These are phyloP conservation scores for Cladophialophora yegresii DNA, from an alignment of 2,329 filamentous ascomycete species.

Conservation along the genomic window DNA sequence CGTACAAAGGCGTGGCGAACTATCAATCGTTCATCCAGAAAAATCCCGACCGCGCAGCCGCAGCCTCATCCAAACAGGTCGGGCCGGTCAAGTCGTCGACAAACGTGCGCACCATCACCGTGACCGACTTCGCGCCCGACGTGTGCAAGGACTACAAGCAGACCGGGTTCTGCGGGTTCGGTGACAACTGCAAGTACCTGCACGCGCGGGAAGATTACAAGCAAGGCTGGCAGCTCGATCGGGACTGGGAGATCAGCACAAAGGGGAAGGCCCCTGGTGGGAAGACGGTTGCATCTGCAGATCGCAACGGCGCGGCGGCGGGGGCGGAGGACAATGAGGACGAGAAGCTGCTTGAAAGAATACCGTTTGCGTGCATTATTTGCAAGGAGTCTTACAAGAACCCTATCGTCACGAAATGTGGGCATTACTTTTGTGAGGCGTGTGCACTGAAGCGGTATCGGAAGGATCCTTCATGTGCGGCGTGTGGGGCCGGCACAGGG, in stretches of 20 bases:
- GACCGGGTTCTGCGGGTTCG: conserved; percentile 66
- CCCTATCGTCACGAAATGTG: conserved; percentile 84
- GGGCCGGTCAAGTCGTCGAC: conserved; percentile 83
- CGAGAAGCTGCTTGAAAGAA: conserved; percentile 67
- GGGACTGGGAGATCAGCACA: conserved; percentile 84
- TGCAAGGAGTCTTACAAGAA: conserved; percentile 76
- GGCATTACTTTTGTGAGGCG: conserved; percentile 92
- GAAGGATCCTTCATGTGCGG: conserved; percentile 82
- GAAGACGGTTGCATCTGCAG: conserved; percentile 53
- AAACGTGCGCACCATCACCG: conserved; percentile 86
- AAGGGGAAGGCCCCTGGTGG: conserved; percentile 59
- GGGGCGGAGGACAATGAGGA: conserved; percentile 34
- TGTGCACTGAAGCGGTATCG: conserved; percentile 86
- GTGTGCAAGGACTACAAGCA: conserved; percentile 94
- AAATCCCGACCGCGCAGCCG: conserved; percentile 68
- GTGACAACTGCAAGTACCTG: conserved; percentile 72
- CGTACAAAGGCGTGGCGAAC: conserved; percentile 74
- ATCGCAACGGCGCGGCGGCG: conserved; percentile 43
- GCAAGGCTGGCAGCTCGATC: conserved; percentile 92
- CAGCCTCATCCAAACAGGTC: conserved; percentile 55
- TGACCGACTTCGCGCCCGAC: conserved; percentile 87
- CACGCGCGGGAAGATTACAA: conserved; percentile 68
- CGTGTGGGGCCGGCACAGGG: conserved; percentile 79
- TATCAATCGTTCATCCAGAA: conserved; percentile 75
- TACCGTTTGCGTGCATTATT: conserved; percentile 87